phyloP scores from a whole-genome alignment of 2,329 filamentous ascomycete genomes.

The Metarhizium robertsii region DNA sequence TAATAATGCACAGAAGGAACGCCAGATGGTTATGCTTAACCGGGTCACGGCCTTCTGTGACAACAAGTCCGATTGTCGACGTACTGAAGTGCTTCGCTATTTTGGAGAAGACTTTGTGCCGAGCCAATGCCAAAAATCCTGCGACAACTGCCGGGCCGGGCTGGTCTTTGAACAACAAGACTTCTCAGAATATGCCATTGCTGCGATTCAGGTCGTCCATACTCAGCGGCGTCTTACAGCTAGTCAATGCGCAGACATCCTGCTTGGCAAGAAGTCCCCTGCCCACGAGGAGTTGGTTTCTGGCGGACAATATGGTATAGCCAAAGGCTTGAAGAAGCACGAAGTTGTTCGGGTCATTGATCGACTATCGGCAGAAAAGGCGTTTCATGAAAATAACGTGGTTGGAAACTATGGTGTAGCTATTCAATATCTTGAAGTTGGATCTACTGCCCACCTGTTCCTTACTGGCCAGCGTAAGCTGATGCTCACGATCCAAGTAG shows the following conservation, averaged over 20 bases:
- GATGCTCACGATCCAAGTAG: slow-evolving; percentile 32
- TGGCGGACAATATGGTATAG: slow-evolving; percentile 56
- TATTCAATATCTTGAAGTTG: slow-evolving; percentile 58
- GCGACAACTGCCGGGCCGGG: slow-evolving; percentile 81
- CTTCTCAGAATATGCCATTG: slow-evolving; percentile 64
- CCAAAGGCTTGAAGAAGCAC: slow-evolving; percentile 58
- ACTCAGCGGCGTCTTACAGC: slow-evolving; percentile 57
- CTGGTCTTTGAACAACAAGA: slow-evolving; percentile 64
- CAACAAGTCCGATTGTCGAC: slow-evolving; percentile 77
- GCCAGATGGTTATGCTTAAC: slow-evolving; percentile 77
- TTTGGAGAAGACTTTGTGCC: slow-evolving; percentile 78
- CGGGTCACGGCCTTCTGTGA: slow-evolving; percentile 83
- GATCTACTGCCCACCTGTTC: slow-evolving; percentile 32
- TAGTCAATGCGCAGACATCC: slow-evolving; percentile 73
- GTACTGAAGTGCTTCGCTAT: slow-evolving; percentile 83
- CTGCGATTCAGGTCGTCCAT: slow-evolving; percentile 60
- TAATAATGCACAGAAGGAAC: slow-evolving; percentile 67
- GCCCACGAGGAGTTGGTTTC: slow-evolving; percentile 45
- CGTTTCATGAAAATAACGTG: slow-evolving; percentile 59
- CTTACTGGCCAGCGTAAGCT: slow-evolving; percentile 35
- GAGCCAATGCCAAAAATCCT: slow-evolving; percentile 62
- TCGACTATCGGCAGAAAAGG: slow-evolving; percentile 62
- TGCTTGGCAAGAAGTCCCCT: slow-evolving; percentile 60
- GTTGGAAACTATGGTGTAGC: slow-evolving; percentile 51
- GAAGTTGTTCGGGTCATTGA: slow-evolving; percentile 82